Base-by-base conservation (phyloP, 148 eudicot species). In the Rhododendron vialii region DNA sequence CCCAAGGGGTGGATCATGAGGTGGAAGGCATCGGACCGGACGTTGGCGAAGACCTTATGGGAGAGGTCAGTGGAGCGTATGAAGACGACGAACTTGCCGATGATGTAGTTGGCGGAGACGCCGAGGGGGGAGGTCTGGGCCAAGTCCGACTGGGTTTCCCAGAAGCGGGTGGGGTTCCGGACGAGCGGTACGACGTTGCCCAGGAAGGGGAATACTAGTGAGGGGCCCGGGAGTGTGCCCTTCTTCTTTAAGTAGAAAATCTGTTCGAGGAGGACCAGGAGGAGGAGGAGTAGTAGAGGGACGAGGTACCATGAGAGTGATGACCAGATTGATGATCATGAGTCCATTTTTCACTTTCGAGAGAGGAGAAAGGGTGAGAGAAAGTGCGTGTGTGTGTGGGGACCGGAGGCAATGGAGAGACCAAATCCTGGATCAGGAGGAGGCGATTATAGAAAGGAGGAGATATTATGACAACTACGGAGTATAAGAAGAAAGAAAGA, bases 1-100 rank as follows among this genome's bases (percentile, higher is more conserved):
- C 43, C 43, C 43, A 96, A 96, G 0, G 98, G 98, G 82, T 96
- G 99, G 11, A 96, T 98, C 24, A 96, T 79, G 20, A 95, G 89
- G 51, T 96, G 99, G 69, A 96, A 96, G 12, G 94, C 98, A 45
- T 95, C 96, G 1, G 94, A 95, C 0, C 95, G 87, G 53, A 95
- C 93, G 55, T 96, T 96, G 7, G 93, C 88, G 88, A 96, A 93
- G 22, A 96, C 55, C 51, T 80, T 90, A 87, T 94, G 96, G 47
- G 98, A 92, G 83, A 94, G 88, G 2, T 96, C 98, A 24, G 96
- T 75, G 87, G 87, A 86, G 1, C 91, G 88, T 13, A 93, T 83
- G 87, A 93, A 95, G 7, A 96, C 82, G 7, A 91, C 90, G 87
- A 89, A 93, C 22, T 85, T 87, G 0, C 98, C 98, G 55, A 93